These are phyloP conservation scores for Trichoderma sp. DNA, from an alignment of 2,329 filamentous ascomycete genomes.

Conservation along the genomic window DNA sequence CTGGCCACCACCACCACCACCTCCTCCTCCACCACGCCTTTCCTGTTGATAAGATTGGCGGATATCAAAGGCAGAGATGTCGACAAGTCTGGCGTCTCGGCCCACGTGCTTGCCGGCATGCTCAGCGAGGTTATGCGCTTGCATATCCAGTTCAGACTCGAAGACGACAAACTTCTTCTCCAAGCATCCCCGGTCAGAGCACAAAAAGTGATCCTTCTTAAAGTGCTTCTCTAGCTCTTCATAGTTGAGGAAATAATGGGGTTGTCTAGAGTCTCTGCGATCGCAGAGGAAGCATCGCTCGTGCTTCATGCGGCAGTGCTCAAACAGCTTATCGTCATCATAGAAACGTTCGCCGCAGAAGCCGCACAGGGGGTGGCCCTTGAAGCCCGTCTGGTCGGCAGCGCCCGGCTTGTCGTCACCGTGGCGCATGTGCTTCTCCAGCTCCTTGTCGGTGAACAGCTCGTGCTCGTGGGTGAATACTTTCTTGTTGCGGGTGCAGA, in stretches of 20 bases:
- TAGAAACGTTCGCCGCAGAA: conserved; percentile 94
- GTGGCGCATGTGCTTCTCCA: conserved; percentile 82
- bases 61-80: conserved; percentile 82
- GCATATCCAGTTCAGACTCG: conserved; percentile 88
- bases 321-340: conserved; percentile 89
- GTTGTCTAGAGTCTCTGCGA: conserved; percentile 62
- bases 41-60: conserved; percentile 68
- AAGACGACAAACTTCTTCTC: conserved; percentile 99
- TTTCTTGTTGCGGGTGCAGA: conserved; percentile 91
- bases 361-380: conserved; percentile 88
- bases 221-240: conserved; percentile 84
- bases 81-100: conserved; percentile 78
- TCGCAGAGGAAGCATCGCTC: conserved; percentile 96
- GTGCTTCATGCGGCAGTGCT: conserved; percentile 90
- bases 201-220: conserved; percentile 80
- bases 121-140: conserved; percentile 83
- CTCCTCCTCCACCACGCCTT: conserved; percentile 37
- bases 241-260: conserved; percentile 91
- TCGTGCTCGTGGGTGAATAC: conserved; percentile 98
- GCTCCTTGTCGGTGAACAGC: conserved; percentile 75
- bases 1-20: conserved; percentile 10
- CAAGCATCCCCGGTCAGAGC: conserved; percentile 78
- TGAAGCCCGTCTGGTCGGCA: conserved; percentile 90
- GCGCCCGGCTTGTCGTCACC: conserved; percentile 91
- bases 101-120: conserved; percentile 85